Evolutionary conservation across 2,329 filamentous ascomycete species (phyloP).

Genomic region (Pseudogymnoascus sp.): DNA sequence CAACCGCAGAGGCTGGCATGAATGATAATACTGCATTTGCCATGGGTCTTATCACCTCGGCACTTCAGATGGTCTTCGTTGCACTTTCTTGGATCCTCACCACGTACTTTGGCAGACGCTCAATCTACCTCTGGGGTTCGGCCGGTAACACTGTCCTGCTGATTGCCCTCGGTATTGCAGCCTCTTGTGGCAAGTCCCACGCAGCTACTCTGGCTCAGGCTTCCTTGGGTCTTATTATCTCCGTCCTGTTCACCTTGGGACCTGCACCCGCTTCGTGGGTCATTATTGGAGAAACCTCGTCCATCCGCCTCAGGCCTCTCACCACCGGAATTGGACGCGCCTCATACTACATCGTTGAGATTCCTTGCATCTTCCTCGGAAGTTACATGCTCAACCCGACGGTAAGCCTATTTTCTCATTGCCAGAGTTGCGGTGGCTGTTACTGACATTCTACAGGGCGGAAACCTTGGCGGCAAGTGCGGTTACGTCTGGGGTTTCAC

Average conservation of each 20-base stretch:
- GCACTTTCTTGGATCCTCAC: conserved; percentile 61
- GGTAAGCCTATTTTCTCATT: conserved; percentile 24
- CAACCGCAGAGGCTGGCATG: conserved; percentile 49
- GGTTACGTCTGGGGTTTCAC: neutral
- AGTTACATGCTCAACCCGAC: conserved; percentile 52
- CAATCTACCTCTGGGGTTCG: conserved; percentile 11
- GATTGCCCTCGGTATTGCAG: conserved; percentile 30
- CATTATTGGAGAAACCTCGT: conserved; percentile 59
- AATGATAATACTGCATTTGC: conserved; percentile 45
- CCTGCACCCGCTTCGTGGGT: conserved; percentile 57
- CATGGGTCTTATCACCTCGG: conserved; percentile 55
- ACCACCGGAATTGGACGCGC: conserved; percentile 57
- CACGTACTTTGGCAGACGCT: conserved; percentile 47
- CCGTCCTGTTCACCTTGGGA: conserved; percentile 54
- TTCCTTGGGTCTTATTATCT: conserved; percentile 38
- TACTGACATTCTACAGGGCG: conserved; percentile 22
- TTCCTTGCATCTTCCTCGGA: conserved; percentile 56
- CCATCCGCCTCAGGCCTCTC: conserved; percentile 54
- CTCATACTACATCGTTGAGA: conserved; percentile 55
- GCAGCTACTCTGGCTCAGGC: conserved; percentile 11
- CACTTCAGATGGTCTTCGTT: conserved; percentile 52
- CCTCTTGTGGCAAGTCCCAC: neutral
- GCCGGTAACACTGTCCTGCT: neutral
- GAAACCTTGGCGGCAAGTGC: neutral
- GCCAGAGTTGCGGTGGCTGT: conserved; percentile 5